Conservation (phyloP, 345 rosid genomes). For the Brassica napus region DNA sequence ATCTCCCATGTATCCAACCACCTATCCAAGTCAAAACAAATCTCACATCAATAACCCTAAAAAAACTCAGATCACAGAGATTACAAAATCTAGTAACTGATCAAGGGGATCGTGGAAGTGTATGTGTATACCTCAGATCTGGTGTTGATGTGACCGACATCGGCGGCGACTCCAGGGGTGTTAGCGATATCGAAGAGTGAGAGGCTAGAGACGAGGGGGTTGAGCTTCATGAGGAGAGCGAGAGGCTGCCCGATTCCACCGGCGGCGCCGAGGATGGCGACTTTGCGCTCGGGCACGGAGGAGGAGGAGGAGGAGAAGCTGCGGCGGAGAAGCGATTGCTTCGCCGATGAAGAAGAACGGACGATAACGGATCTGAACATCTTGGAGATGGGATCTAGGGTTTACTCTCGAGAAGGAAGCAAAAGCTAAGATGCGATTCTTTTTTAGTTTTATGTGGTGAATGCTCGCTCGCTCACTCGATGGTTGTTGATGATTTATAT, state of each 20-base stretch:
- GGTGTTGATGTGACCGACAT: conserved; percentile 77
- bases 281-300: conserved; percentile 67
- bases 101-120: background rate
- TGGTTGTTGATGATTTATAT: too few relatives aligned
- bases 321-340: conserved; percentile 52
- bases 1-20: conserved; percentile 48
- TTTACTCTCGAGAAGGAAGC: background rate
- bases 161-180: conserved; percentile 83
- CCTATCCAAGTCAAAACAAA: conserved; percentile 23
- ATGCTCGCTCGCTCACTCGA: too few relatives aligned
- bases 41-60: background rate
- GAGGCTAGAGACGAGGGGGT: conserved; percentile 71
- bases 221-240: conserved; percentile 73
- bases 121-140: conserved; percentile 54
- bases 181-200: conserved; percentile 73
- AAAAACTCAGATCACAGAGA: background rate
- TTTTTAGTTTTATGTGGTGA: background rate
- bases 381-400: conserved; percentile 20
- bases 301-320: conserved; percentile 52
- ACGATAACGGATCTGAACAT: conserved; percentile 52
- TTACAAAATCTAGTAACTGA: background rate
- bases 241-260: conserved; percentile 89
- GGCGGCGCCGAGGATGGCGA: conserved; percentile 79
- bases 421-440: background rate
- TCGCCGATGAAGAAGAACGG: conserved; percentile 42